Evolutionary conservation across 805 yeast genomes (phyloP).

Genomic region (Candida sphagnicola): DNA sequence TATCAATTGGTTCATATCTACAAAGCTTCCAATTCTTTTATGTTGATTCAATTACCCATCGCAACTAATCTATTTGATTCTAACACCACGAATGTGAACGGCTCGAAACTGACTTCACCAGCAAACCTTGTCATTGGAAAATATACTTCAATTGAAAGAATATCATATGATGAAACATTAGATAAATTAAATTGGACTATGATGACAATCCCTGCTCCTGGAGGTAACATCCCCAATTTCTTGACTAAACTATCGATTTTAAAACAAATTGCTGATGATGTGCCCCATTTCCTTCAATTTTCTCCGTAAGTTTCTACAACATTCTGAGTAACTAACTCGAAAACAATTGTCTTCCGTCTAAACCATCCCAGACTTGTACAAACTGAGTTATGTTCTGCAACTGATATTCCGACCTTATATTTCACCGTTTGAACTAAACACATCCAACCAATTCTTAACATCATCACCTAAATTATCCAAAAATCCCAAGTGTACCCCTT

Average conservation of each 20-base stretch:
- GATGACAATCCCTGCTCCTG: constrained; percentile 38
- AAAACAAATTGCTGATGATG: constrained; percentile 37
- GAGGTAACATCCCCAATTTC: constrained; percentile 37
- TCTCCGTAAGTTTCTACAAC: not conserved
- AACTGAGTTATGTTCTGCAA: too few relatives aligned
- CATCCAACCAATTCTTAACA: constrained; percentile 38
- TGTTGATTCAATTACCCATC: constrained; percentile 31
- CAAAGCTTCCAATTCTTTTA: constrained; percentile 15
- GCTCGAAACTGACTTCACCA: not conserved
- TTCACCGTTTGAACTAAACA: constrained; percentile 17
- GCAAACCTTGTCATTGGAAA: constrained; percentile 23
- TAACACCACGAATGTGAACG: too few relatives aligned
- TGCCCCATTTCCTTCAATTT: constrained; percentile 31
- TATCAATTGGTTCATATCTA: constrained; percentile 32
- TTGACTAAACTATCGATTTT: constrained; percentile 25
- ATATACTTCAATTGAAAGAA: constrained; percentile 35
- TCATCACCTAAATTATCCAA: constrained; percentile 40
- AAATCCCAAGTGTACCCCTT: constrained; percentile 31
- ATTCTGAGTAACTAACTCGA: not conserved
- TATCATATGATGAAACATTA: constrained; percentile 17
- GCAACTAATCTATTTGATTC: constrained; percentile 17
- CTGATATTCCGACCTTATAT: constrained; percentile 7
- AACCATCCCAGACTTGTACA: too few relatives aligned
- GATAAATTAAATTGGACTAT: constrained; percentile 29
- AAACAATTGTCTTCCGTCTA: too few relatives aligned